Base-by-base conservation (phyloP, 352 stramenopile genomes). In the Globisporangium spinosum region DNA sequence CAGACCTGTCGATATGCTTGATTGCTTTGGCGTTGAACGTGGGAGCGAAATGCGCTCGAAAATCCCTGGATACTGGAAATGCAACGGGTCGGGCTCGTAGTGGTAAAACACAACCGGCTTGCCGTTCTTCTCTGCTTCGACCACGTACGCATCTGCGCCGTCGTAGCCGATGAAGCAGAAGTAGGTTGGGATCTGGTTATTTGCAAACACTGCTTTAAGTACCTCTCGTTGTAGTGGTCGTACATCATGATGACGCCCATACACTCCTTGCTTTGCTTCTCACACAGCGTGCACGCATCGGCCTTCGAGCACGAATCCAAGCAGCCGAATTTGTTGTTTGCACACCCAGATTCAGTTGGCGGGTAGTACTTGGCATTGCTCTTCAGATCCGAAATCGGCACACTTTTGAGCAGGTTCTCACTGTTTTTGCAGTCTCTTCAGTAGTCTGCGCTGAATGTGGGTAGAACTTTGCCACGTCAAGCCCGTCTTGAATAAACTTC, bases 11-110 rank as follows among this genome's bases (percentile, higher is more conserved):
- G 75, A 27, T n/a, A 77, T 4, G 7, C 54, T 55, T 9, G 53
- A 15, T 34, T 43, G 49, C 25, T 73, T 61, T 15, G 76, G 72
- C 4, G 73, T 76, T 10, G 70, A 55, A n/a, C 65, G 71, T 4
- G 82, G 82, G 4, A 87, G 66, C 2, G 72, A 66, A 12, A 89
- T 67, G 15, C 78, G 73, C 54, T 81, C 69, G 13, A 87, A 70
- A 15, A 70, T 20, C 5, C 65, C 71, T 6, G 17, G 6, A 23
- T 81, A 57, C 15, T 64, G 55, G 13, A 75, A 64, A 45, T 83
- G 76, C 32, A 89, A 77, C 8, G 74, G 57, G 38, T 87, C 75
- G 3, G 80, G 78, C 47, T 89, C 77, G 51, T 77, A 87, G 57
- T 83, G 70, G 54, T 85, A 85, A 58, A 87, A 89, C 7, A 72